These are phyloP conservation scores for Pyrenula aspistea DNA, from an alignment of 495 filamentous ascomycete genomes.

Conservation along the genomic window DNA sequence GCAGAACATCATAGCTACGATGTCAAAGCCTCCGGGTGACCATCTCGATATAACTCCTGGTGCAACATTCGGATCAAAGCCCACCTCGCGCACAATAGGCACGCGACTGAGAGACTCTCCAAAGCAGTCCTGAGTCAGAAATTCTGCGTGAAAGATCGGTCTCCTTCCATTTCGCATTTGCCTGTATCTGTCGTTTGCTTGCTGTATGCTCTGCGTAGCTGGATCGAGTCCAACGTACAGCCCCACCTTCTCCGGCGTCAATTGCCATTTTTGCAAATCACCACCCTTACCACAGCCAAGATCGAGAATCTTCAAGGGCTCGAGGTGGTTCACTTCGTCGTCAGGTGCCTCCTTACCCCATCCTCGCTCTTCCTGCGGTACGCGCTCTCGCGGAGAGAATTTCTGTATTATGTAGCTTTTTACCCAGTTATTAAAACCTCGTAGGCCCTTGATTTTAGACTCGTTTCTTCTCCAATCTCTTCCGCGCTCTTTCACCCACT, in stretches of 20 bases:
- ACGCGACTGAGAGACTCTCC: slow-evolving; percentile 67
- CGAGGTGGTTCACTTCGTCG: slow-evolving; percentile 13
- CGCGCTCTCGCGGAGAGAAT: slow-evolving; percentile 73
- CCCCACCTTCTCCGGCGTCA: slow-evolving; percentile 69
- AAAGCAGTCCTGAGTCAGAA: slow-evolving; percentile 83
- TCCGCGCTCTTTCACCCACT: slow-evolving; percentile 48
- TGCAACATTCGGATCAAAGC: slow-evolving; percentile 59
- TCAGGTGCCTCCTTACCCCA: slow-evolving; percentile 16
- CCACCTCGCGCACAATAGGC: slow-evolving; percentile 66
- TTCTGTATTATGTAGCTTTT: slow-evolving; percentile 96
- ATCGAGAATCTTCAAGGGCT: slow-evolving; percentile 69
- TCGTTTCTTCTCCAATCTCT: slow-evolving; percentile 90
- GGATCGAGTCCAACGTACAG: slow-evolving; percentile 90
- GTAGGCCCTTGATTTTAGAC: slow-evolving; percentile 83
- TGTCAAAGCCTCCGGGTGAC: slow-evolving; percentile 78
- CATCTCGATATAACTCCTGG: slow-evolving; percentile 50
- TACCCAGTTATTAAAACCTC: slow-evolving; percentile 97
- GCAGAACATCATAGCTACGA: slow-evolving; percentile 97
- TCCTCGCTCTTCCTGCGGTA: slow-evolving; percentile 29
- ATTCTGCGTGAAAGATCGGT: slow-evolving; percentile 67
- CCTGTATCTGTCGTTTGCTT: slow-evolving; percentile 73
- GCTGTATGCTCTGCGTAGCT: slow-evolving; percentile 79
- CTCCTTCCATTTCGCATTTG: slow-evolving; percentile 55
- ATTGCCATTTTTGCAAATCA: slow-evolving; percentile 90
- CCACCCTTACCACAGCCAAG: slow-evolving; percentile 96